Evolutionary conservation across 2,329 filamentous ascomycete species (phyloP).

Genomic region (Colletotrichum coccodes): DNA sequence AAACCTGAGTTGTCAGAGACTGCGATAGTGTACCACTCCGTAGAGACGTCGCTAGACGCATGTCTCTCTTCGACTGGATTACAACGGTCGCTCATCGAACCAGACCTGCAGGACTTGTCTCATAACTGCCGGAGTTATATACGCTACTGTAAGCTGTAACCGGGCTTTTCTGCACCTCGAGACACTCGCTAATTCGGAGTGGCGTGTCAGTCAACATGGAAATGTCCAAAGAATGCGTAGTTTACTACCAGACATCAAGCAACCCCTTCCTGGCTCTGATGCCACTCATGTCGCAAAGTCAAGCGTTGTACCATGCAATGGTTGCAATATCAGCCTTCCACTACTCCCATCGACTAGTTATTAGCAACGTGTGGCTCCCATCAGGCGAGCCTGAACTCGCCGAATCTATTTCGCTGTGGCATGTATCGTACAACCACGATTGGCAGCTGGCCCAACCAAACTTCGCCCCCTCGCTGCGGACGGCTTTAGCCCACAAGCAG

Average conservation of each 20-base stretch:
- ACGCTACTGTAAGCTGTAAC: constrained; percentile 17
- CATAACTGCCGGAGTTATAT: constrained; percentile 20
- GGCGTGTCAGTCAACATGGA: constrained; percentile 17
- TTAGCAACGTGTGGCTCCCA: not conserved
- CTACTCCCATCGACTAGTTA: constrained; percentile 22
- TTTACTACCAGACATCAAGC: constrained; percentile 21
- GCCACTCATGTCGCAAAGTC: constrained; percentile 18
- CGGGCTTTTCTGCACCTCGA: not conserved
- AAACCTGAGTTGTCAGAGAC: not conserved
- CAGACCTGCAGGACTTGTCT: constrained; percentile 14
- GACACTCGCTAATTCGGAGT: not conserved
- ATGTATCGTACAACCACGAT: not conserved
- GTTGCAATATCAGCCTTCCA: constrained; percentile 27
- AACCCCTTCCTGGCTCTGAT: constrained; percentile 26
- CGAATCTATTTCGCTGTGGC: not conserved
- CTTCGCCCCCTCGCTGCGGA: constrained; percentile 1
- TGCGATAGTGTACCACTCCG: not conserved
- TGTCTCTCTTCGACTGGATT: not conserved
- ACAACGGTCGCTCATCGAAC: constrained; percentile 10
- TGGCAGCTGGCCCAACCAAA: constrained; percentile 9
- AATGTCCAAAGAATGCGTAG: constrained; percentile 27
- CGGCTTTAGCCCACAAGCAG: constrained; percentile 19
- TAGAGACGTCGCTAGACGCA: not conserved
- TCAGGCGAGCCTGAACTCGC: not conserved
- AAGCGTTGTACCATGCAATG: constrained; percentile 13